Conservation (phyloP, 1,284 basidiomycete species). For the Apiotrichum montevideense region DNA sequence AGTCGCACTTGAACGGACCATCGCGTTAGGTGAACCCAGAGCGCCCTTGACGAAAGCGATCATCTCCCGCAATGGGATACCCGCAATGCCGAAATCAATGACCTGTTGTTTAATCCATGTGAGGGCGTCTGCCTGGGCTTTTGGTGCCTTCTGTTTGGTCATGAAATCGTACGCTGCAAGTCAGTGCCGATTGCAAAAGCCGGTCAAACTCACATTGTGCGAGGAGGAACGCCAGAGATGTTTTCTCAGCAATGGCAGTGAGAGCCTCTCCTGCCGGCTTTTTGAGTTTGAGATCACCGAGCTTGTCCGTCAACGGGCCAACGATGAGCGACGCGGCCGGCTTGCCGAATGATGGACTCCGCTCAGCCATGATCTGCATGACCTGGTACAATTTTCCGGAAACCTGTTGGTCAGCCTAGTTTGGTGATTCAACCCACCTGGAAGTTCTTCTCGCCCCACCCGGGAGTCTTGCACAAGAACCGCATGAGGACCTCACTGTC, state of each 20-base stretch:
- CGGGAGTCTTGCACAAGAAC: slow-evolving; percentile 81
- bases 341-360: slow-evolving; percentile 74
- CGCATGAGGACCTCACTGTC: slow-evolving; percentile 88
- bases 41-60: slow-evolving; percentile 86
- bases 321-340: slow-evolving; percentile 78
- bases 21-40: slow-evolving; percentile 88
- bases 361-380: slow-evolving; percentile 66
- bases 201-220: slow-evolving; percentile 63
- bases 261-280: slow-evolving; percentile 92
- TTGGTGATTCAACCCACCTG: slow-evolving; percentile 56
- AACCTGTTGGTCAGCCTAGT: slow-evolving; percentile 55
- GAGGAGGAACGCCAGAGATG: slow-evolving; percentile 88
- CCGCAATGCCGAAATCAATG: slow-evolving; percentile 87
- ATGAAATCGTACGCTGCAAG: slow-evolving; percentile 77
- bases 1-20: slow-evolving; percentile 91
- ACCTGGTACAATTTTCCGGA: slow-evolving; percentile 78
- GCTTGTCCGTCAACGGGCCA: slow-evolving; percentile 84
- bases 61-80: slow-evolving; percentile 72
- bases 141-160: slow-evolving; percentile 92
- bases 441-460: slow-evolving; percentile 98
- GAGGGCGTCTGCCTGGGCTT: slow-evolving; percentile 88
- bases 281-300: slow-evolving; percentile 95
- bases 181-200: background rate
- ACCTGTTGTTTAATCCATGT: slow-evolving; percentile 83
- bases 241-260: slow-evolving; percentile 77